Base-by-base conservation (phyloP, 164 flowering plant genomes). In the Aristolochia californica region DNA sequence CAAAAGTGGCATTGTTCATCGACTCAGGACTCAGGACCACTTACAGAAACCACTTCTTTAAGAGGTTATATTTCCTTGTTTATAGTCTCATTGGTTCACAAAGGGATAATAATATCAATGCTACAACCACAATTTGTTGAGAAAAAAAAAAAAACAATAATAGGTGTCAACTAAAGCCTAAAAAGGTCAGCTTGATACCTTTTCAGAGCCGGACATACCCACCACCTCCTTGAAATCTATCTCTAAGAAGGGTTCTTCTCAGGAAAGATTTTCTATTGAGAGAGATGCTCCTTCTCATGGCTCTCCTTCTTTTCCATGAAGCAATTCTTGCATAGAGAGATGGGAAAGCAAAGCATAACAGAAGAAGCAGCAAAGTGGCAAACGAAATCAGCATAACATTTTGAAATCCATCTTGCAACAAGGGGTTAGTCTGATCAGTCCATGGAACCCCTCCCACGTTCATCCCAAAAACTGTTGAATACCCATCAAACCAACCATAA, bases 401-500 rank as follows among this genome's bases (percentile, higher is more conserved):
- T 47, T 79, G 80, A 58, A 94, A 94, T 43, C 99, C 99, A 49
- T 80, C 80, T 66, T 73, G 76, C 49, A 84, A 7, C 13, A 23
- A 40, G 9, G 97, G 90, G 53, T 84, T 70, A 4, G 43, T 64
- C 63, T 85, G 96, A 21, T 30, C 76, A 5, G 99, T 90, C 97
- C 99, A 94, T 61, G 99, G 99, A 57, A 94, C 91, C 47, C 99
- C 99, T 22, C 99, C 99, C 20, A 90, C 99, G 60, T 94, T 94
- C 99, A 94, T 94, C 45, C 99, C 99, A 74, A 94, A 94, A 43
- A 86, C 97, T 94, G 79, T 30, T 14, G 48, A 34, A 34, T 9
- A 34, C 40, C 40, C 40, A 34, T 34, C 40, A 34, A 3, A 34
- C 10, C 40, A 14, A 25, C 45, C 56, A 61, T 34, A 43, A 23